Conservation (phyloP, 495 filamentous ascomycete genomes). For the Arthonia radiata region DNA sequence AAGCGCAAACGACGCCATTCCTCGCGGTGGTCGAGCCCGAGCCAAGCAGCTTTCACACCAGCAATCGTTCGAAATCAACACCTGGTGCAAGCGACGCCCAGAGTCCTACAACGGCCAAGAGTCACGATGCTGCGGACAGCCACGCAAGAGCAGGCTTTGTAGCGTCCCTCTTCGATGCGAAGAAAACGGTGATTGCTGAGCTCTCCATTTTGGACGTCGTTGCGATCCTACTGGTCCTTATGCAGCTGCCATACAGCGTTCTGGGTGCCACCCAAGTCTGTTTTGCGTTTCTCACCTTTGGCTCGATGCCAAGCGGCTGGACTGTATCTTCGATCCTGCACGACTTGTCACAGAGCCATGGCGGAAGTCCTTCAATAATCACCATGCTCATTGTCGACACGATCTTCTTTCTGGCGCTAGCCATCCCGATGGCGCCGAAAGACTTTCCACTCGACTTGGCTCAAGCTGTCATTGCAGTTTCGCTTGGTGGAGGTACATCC, state of each 20-base stretch:
- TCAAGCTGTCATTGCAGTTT: constrained; percentile 85
- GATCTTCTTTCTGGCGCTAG: constrained; percentile 61
- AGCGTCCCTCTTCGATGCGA: too few relatives aligned
- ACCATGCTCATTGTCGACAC: constrained; percentile 64
- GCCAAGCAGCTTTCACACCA: too few relatives aligned
- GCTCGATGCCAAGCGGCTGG: constrained; percentile 37
- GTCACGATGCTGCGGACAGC: too few relatives aligned
- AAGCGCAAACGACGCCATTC: too few relatives aligned
- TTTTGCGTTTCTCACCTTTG: constrained; percentile 83
- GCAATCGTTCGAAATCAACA: too few relatives aligned
- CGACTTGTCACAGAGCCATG: constrained; percentile 47
- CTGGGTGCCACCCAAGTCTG: constrained; percentile 78
- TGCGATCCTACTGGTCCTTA: constrained; percentile 88
- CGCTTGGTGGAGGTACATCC: constrained; percentile 63
- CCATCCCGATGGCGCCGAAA: constrained; percentile 69
- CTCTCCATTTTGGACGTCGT: too few relatives aligned
- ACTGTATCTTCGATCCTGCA: constrained; percentile 37
- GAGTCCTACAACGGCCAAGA: too few relatives aligned
- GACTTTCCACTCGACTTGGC: constrained; percentile 81
- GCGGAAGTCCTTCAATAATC: constrained; percentile 47
- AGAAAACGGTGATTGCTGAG: too few relatives aligned
- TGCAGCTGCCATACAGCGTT: constrained; percentile 83
- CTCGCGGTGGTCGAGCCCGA: too few relatives aligned
- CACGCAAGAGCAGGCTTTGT: too few relatives aligned
- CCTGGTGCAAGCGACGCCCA: too few relatives aligned